Evolutionary conservation across 331 rosid genomes (phyloP), one percentile per base, ranked within the genome.

Genomic region (Acacia concinna): DNA sequence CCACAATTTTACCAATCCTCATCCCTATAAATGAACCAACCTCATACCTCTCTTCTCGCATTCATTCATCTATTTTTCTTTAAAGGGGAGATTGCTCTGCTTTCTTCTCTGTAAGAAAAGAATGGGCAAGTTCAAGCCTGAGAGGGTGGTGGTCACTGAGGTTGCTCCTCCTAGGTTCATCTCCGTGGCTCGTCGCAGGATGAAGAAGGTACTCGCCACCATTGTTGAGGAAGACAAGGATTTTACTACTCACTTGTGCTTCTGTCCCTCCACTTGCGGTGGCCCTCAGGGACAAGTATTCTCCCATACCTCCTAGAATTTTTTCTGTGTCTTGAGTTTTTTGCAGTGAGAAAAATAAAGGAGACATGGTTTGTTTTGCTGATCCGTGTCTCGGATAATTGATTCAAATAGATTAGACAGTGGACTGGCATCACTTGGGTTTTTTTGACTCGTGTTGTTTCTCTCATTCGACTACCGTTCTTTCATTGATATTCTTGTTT

Each of bases 141-240:
- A 20, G n/a, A 68, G 34, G 34, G 34, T 68, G n/a, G 34, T 43
- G 8, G 32, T 43, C 7, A 68, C 56, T 6, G 74, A 68, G 38
- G 56, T 68, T 23, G 74, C 74, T 68, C 74, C 74, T 25, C 74
- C 74, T 7, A 41, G 23, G 37, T 43, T 68, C 43, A 14, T 68
- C 4, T 68, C 74, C 25, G 74, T 68, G 11, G 25, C 74, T 2
- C 54, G 54, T 0, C 74, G 14, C 37, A 25, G 74, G 9, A 41
- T 68, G 56, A 68, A 68, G 56, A 68, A 41, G 15, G 23, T 41
- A 4, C 74, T 68, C 1, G 74, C 41, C 56, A 68, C 57, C 38
- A 68, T 68, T 41, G 74, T 18, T 43, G 57, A 68, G 74, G 74
- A 43, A 23, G 74, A 41, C 56, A 68, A n/a, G 34, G 35, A 43